phyloP scores from a whole-genome alignment of 306 rosid genomes.

The Oxytropis ochrocephala region DNA sequence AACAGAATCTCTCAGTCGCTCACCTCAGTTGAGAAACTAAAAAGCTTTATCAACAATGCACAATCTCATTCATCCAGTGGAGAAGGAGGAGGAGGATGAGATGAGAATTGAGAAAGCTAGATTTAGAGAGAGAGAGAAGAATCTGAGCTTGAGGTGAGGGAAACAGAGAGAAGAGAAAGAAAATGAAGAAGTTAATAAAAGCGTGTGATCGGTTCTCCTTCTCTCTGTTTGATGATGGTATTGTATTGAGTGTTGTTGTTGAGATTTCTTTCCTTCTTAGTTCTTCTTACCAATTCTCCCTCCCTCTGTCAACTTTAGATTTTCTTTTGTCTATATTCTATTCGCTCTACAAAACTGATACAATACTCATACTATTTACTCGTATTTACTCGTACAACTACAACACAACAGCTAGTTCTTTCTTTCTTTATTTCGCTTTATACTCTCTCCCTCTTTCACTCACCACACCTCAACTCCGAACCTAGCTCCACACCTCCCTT shows the following conservation, averaged over 20 bases:
- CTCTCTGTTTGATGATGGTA: background rate
- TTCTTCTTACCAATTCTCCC: conserved; percentile 26
- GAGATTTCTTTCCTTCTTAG: conserved; percentile 55
- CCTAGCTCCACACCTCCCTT: conserved; percentile 25
- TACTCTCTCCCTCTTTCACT: conserved; percentile 9
- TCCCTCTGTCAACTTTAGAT: background rate
- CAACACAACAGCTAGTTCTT: background rate
- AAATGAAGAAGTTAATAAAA: background rate
- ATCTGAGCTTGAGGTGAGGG: background rate
- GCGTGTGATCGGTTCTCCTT: background rate
- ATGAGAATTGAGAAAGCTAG: background rate
- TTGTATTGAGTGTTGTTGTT: conserved; percentile 29
- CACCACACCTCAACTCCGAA: conserved; percentile 19
- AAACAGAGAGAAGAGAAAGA: background rate
- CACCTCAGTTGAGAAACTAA: background rate
- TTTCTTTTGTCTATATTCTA: background rate
- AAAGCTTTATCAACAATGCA: conserved; percentile 12
- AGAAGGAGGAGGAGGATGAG: background rate
- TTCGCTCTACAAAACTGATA: background rate
- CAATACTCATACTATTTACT: too few species aligned
- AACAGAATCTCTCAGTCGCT: background rate
- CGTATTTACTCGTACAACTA: background rate
- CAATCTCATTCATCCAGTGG: background rate
- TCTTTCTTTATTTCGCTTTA: conserved; percentile 19
- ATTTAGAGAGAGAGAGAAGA: background rate